Evolutionary conservation across 2,329 filamentous ascomycete genomes (phyloP), one percentile per base, ranked within the genome.

Genomic region (Ceratocystis colombiana): DNA sequence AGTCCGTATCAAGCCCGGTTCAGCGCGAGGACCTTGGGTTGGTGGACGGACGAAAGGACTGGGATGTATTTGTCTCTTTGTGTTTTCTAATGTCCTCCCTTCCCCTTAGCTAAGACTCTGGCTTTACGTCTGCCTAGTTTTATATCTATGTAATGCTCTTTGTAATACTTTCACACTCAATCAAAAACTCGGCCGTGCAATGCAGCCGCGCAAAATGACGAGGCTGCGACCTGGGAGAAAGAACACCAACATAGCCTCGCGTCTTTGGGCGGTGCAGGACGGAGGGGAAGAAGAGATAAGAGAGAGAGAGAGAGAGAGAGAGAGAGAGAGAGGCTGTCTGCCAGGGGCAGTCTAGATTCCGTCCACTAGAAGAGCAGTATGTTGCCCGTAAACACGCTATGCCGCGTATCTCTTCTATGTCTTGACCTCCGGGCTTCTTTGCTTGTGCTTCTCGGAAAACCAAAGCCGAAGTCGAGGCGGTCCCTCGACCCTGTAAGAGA

Each of bases 1-100:
- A 12, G 37, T 53, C 48, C 48, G 48, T 53, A 53, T 53, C 48
- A 53, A 41, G 48, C 48, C 48, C 48, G 48, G 48, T 53, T 20
- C 48, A 53, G 48, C 48, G 3, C 48, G 48, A 53, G 48, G 37
- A 41, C 37, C 37, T 41, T 41, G 37, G 37, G 37, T 12, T 41
- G 37, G 37, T 12, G 10, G 37, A 41, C 37, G 37, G 37, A 41
- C 37, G 37, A 3, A 41, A 3, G 37, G 37, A 15, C 37, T 41
- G 37, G 37, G 37, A 15, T 12, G 1, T 41, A 41, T 12, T 41
- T 12, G 37, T 41, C 37, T 41, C 37, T 41, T 41, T 41, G 37
- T 41, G 37, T 41, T 12, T 41, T 15, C 37, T 41, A 15, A 41
- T 15, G 15, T 15, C 12, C 37, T 12, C 33, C 3, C 10, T 41